Evolutionary conservation across 2,329 filamentous ascomycete genomes (phyloP), one percentile per base, ranked within the genome.

Genomic region (Fusarium xyrophilum): DNA sequence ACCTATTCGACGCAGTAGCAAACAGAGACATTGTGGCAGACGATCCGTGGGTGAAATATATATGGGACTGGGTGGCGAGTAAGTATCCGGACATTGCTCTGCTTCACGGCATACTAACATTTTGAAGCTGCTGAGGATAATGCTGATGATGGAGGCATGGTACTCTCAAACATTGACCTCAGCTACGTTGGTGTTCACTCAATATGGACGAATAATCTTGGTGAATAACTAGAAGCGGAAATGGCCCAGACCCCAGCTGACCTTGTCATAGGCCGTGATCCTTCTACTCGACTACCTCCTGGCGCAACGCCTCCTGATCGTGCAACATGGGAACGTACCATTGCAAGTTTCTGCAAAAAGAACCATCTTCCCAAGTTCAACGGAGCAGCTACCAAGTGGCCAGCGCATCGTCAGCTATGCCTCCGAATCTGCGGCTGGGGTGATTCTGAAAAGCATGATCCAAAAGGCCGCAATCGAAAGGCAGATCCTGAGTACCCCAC

Each of bases 1-100:
- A 90, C 65, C 78, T 90, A 1, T 89, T 90, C 64, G 82, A 93
- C 72, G 88, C 88, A 61, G 78, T 80, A 19, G 85, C 82, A 48
- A 96, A 96, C 73, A 85, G 86, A 65, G 79, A 84, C 9, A 85
- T 94, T n/a, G 84, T 91, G 2, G 82, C 84, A 9, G 91, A 93
- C 63, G 89, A 94, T 72, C 87, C 86, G 32, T 92, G 91, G 87
- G 81, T 95, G n/a, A 85, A 88, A 60, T 90, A 91, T 58, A 81
- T 92, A n/a, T 96, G 93, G 93, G 86, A 88, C 47, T 92, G 91
- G 84, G 83, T 94, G 48, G 84, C 86, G 61, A 88, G 91, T 88
- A 74, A 74, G 82, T 83, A 15, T n/a, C 14, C 13, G 19, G 17
- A 27, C n/a, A 15, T 50, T 11, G 38, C 30, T 27, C 32, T 50